Conservation (phyloP, 176 grass and related monocot genomes). For the Oropetium thomaeum region DNA sequence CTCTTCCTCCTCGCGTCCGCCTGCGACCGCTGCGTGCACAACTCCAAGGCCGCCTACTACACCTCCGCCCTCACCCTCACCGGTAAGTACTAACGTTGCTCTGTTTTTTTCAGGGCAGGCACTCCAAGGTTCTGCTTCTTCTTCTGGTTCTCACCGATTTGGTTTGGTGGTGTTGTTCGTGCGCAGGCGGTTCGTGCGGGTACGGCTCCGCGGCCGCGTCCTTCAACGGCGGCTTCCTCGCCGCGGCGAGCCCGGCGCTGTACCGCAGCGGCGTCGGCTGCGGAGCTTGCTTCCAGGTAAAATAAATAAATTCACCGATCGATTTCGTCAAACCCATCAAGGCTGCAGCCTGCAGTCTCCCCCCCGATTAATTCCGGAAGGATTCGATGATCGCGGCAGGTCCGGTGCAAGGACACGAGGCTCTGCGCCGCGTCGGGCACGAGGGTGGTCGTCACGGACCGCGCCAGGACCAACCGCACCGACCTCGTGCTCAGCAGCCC, state of each 20-base stretch:
- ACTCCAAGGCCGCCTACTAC: conserved; percentile 47
- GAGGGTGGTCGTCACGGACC: conserved; percentile 65
- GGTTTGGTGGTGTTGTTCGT: no score
- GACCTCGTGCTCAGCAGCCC: conserved; percentile 53
- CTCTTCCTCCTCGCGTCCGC: conserved; percentile 39
- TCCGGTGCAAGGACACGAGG: conserved; percentile 66
- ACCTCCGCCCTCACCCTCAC: conserved; percentile 51
- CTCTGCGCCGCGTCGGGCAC: conserved; percentile 51
- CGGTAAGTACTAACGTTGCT: conserved; percentile 30
- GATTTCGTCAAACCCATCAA: no score
- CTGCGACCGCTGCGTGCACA: conserved; percentile 75
- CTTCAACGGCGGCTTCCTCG: conserved; percentile 52
- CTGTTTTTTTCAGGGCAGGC: neutral
- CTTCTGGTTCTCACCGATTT: neutral
- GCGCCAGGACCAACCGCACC: conserved; percentile 59
- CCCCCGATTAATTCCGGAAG: no score
- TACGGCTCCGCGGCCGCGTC: conserved; percentile 59
- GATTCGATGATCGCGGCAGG: conserved; percentile 20
- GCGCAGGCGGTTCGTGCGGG: conserved; percentile 73
- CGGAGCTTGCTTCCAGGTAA: conserved; percentile 85
- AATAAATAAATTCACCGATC: no score
- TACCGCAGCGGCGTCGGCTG: conserved; percentile 72
- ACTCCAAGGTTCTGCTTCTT: no score
- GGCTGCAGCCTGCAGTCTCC: no score
- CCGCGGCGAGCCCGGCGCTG: conserved; percentile 39